A percentile compares a stretch with the other conserved stretches of the same genome.
Evolutionary conservation across 2,329 filamentous ascomycete species (phyloP).

Genomic region (Paraconiothyrium sp.): DNA sequence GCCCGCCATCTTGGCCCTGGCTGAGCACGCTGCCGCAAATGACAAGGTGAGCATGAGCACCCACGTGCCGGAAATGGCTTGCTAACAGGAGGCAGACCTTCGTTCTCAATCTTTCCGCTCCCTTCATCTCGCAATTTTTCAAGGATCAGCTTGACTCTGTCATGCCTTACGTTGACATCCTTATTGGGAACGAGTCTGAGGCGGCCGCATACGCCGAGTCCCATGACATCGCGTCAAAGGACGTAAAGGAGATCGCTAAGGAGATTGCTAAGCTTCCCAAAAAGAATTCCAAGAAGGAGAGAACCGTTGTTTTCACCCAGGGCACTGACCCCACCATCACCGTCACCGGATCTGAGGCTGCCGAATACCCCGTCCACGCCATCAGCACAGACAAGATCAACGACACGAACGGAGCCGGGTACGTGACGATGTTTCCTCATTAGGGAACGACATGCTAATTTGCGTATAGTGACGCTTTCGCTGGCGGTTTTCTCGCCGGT

Average conservation of each 20-base stretch:
- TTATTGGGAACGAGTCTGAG: slow-evolving; percentile 97
- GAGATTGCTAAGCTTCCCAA: slow-evolving; percentile 88
- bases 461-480: slow-evolving; percentile 81
- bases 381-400: slow-evolving; percentile 83
- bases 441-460: slow-evolving; percentile 16
- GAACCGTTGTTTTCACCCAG: slow-evolving; percentile 92
- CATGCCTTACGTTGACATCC: slow-evolving; percentile 91
- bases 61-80: background rate
- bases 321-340: slow-evolving; percentile 91
- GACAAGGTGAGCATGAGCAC: slow-evolving; percentile 73
- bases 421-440: slow-evolving; percentile 35
- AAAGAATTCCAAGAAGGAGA: slow-evolving; percentile 84
- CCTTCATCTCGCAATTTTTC: slow-evolving; percentile 98
- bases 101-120: slow-evolving; percentile 89
- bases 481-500: slow-evolving; percentile 91
- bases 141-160: slow-evolving; percentile 91
- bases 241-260: slow-evolving; percentile 86
- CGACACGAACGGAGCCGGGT: slow-evolving; percentile 94
- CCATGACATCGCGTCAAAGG: slow-evolving; percentile 76
- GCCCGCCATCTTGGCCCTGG: slow-evolving; percentile 87
- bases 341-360: slow-evolving; percentile 71
- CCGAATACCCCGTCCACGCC: slow-evolving; percentile 81
- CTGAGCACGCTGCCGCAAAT: slow-evolving; percentile 85
- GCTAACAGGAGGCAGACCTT: slow-evolving; percentile 64
- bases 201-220: slow-evolving; percentile 86